phyloP scores from a whole-genome alignment of 139 green algal genomes.

The Tetradesmus lagerheimii region DNA sequence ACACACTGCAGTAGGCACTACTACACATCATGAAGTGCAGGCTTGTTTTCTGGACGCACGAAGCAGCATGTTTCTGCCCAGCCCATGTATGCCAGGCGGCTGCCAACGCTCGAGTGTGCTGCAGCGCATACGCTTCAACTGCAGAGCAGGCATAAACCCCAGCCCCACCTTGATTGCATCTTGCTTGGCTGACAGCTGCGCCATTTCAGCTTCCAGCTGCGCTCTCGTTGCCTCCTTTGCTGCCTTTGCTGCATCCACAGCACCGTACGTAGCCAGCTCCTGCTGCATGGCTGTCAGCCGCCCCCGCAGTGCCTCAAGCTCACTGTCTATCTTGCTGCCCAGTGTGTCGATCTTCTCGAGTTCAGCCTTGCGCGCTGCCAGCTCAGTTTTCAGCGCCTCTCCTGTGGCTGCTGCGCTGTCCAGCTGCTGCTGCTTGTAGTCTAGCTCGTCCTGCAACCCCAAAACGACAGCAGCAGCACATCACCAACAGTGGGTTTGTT shows the following conservation, averaged over 20 bases:
- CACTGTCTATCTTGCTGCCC: slow-evolving; percentile 58
- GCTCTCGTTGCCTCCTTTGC: background rate
- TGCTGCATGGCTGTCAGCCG: slow-evolving; percentile 4
- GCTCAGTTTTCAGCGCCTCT: slow-evolving; percentile 40
- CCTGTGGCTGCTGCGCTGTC: slow-evolving; percentile 48
- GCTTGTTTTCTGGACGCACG: too few species aligned
- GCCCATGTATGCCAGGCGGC: background rate
- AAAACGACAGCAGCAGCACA: background rate
- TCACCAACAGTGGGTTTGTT: too few species aligned
- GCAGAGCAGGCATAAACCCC: background rate
- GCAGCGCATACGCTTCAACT: background rate
- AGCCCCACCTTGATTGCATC: slow-evolving; percentile 3
- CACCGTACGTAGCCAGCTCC: background rate
- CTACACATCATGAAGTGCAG: background rate
- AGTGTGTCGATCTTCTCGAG: slow-evolving; percentile 62
- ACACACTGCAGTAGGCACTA: background rate
- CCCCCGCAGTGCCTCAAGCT: slow-evolving; percentile 41
- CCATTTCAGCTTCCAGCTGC: background rate
- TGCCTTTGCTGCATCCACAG: background rate
- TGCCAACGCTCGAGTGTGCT: background rate
- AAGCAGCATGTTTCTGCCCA: background rate
- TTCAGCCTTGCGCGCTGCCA: slow-evolving; percentile 48
- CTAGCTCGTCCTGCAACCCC: slow-evolving; percentile 69
- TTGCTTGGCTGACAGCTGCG: background rate
- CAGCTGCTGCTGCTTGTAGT: slow-evolving; percentile 74